phyloP scores from a whole-genome alignment of 2,329 filamentous ascomycete species.

The Neocatenulostroma microsporum region DNA sequence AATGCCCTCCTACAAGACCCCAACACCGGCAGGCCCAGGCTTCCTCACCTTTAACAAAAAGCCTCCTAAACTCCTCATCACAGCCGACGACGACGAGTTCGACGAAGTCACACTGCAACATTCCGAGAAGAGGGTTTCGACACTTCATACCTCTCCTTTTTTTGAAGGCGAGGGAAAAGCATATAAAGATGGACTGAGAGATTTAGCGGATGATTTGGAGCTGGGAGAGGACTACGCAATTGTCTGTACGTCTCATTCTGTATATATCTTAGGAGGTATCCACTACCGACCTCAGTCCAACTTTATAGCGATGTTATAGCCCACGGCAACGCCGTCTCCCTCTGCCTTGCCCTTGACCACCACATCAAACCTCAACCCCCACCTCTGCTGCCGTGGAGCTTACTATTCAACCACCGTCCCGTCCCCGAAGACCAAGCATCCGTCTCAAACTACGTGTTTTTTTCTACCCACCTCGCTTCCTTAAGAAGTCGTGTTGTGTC shows the following conservation, averaged over 20 bases:
- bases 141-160: conserved; percentile 33
- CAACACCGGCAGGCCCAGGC: conserved; percentile 9
- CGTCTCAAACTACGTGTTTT: conserved; percentile 30
- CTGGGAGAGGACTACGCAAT: conserved; percentile 25
- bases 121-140: conserved; percentile 38
- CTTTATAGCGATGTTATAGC: conserved; percentile 23
- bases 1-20: too few relatives aligned
- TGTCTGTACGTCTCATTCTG: conserved; percentile 12
- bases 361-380: conserved; percentile 35
- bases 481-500: conserved; percentile 29
- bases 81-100: conserved; percentile 31
- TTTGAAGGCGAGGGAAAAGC: conserved; percentile 23
- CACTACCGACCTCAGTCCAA: background rate
- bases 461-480: conserved; percentile 36
- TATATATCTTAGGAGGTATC: background rate
- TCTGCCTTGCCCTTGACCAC: conserved; percentile 32
- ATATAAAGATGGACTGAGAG: conserved; percentile 29
- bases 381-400: conserved; percentile 32
- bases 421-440: conserved; percentile 32
- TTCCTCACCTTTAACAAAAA: conserved; percentile 23
- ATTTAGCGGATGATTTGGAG: conserved; percentile 34
- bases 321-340: conserved; percentile 35
- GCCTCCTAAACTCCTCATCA: conserved; percentile 32
- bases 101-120: conserved; percentile 32
- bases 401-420: conserved; percentile 38